A percentile compares a stretch with the other conserved stretches of the same genome.
Conservation (phyloP, 345 rosid genomes). For the Eucalyptus marginata region DNA sequence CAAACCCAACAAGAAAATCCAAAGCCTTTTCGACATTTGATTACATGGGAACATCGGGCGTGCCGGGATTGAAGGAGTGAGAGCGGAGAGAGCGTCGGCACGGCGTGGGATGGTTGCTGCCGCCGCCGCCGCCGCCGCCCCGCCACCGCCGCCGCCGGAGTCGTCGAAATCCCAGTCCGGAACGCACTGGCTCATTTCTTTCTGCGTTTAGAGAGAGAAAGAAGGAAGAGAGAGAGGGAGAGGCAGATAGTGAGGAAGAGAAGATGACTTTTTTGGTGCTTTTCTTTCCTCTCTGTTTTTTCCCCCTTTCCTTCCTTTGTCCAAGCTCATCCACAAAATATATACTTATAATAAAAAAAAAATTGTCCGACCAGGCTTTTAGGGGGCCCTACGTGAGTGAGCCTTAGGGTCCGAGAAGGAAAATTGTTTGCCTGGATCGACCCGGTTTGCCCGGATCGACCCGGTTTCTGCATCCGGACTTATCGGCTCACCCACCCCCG, state of each 20-base stretch:
- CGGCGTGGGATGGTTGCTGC: conserved; percentile 10
- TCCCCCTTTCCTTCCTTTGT: neutral
- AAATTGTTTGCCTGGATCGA: neutral
- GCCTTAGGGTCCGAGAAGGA: neutral
- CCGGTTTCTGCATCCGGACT: neutral
- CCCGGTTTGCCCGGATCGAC: neutral
- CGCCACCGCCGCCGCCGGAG: conserved; percentile 1
- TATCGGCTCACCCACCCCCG: neutral
- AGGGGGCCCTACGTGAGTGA: neutral
- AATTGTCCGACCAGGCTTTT: neutral
- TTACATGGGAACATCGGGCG: conserved; percentile 45
- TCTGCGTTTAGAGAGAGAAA: neutral
- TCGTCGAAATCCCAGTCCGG: conserved; percentile 67
- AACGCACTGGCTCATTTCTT: conserved; percentile 75
- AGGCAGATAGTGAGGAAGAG: neutral
- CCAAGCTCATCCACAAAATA: neutral
- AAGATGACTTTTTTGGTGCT: neutral
- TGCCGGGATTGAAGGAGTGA: conserved; percentile 11
- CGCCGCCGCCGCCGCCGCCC: neutral
- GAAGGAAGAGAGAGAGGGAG: neutral
- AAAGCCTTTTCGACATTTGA: neutral
- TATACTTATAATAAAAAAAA: neutral
- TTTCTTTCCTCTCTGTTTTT: neutral
- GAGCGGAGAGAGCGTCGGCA: conserved; percentile 17
- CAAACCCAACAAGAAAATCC: no score